Percentiles rank a stretch among this genome's conserved stretches.
These are phyloP conservation scores for Aspergillus neoniger DNA, from an alignment of 2,329 filamentous ascomycete genomes.

Conservation along the genomic window DNA sequence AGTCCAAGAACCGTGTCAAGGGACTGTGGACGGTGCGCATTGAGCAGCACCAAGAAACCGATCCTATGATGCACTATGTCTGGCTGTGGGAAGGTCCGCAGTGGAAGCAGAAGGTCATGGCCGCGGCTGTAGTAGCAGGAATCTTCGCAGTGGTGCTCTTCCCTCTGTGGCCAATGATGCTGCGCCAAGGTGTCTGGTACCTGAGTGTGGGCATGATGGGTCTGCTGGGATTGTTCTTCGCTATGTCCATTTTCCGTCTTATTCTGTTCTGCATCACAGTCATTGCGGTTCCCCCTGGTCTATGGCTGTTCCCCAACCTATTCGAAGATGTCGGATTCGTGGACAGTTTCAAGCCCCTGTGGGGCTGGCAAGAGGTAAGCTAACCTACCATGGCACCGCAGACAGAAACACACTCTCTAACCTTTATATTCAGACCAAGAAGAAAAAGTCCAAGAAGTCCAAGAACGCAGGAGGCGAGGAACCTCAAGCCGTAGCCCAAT, in stretches of 20 bases:
- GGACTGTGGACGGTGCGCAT: conserved; percentile 95
- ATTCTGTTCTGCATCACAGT: conserved; percentile 94
- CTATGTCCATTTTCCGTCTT: conserved; percentile 94
- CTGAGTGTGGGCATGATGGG: conserved; percentile 91
- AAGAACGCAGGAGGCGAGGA: conserved; percentile 27
- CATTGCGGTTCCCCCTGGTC: conserved; percentile 77
- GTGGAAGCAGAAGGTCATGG: conserved; percentile 91
- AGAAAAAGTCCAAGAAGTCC: conserved; percentile 41
- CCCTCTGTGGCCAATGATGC: conserved; percentile 88
- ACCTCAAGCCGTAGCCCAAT: conserved; percentile 13
- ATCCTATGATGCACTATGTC: conserved; percentile 75
- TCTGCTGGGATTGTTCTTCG: conserved; percentile 89
- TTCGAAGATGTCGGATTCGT: conserved; percentile 99
- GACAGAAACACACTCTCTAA: conserved; percentile 1
- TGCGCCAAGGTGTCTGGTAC: conserved; percentile 96
- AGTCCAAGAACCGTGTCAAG: conserved; percentile 80
- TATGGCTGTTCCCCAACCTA: conserved; percentile 98
- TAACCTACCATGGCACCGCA: conserved; percentile 28
- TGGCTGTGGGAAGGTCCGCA: conserved; percentile 96
- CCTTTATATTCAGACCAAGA: conserved; percentile 34
- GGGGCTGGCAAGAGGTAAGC: conserved; percentile 94
- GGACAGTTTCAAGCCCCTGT: conserved; percentile 92
- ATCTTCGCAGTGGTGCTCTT: conserved; percentile 93
- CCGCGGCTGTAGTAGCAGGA: conserved; percentile 73
- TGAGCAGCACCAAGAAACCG: conserved; percentile 85